Percentiles rank a stretch among this genome's conserved stretches.
phyloP scores from a whole-genome alignment of 2,329 filamentous ascomycete genomes.

The Exophiala aquamarina region DNA sequence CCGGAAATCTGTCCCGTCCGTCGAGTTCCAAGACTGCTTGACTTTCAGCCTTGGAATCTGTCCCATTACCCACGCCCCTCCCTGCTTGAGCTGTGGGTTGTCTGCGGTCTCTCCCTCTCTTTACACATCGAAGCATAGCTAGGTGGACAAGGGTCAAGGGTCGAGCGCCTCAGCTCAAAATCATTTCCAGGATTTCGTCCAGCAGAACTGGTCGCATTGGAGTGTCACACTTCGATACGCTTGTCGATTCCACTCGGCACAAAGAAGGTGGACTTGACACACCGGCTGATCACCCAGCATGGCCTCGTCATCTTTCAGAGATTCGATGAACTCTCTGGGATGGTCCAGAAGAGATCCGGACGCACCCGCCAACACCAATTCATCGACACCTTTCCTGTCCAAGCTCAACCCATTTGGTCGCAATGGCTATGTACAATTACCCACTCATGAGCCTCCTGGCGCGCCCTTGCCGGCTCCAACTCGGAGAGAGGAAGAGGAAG shows the following conservation, averaged over 20 bases:
- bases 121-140: no score
- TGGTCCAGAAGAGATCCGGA: slow-evolving; percentile 86
- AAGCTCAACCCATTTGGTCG: slow-evolving; percentile 82
- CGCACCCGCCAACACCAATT: slow-evolving; percentile 67
- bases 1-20: not conserved
- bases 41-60: no score
- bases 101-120: no score
- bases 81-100: no score
- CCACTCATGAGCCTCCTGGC: slow-evolving; percentile 77
- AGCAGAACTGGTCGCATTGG: no score
- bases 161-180: no score
- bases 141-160: no score
- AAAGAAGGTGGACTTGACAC: no score
- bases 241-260: no score
- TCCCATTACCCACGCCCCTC: no score
- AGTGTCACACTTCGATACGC: no score
- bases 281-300: slow-evolving; percentile 47
- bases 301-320: slow-evolving; percentile 86
- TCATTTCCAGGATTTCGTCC: no score
- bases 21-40: not conserved
- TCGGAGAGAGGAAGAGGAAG: slow-evolving; percentile 90
- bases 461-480: slow-evolving; percentile 82
- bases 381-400: slow-evolving; percentile 72
- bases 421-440: slow-evolving; percentile 85
- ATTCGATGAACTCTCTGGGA: slow-evolving; percentile 91